Base-by-base conservation (phyloP, 805 yeast genomes). In the Metschnikowia lachancei region DNA sequence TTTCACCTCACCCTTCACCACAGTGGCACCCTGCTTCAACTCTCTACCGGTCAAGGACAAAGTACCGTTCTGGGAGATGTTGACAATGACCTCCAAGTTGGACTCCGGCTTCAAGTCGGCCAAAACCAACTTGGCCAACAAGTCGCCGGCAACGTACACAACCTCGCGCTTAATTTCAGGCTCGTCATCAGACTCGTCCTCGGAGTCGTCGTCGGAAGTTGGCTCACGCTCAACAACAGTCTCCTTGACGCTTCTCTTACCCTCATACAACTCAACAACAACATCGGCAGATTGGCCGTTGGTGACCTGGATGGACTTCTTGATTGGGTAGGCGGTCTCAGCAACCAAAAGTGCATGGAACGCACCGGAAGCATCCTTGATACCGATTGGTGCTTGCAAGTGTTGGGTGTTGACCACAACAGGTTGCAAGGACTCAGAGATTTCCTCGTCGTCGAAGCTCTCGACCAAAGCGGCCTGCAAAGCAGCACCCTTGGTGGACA, bases 401-500 rank as follows among this genome's bases (percentile, higher is more conserved):
- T 94, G 98, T 64, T 88, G 92, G 51, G 96, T 91, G 76, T 86
- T 86, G 57, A 89, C 76, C 51, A 91, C 87, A 49, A 87, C 80
- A 26, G 95, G 94, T 68, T 87, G 86, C 58, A 83, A 73, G 47
- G 94, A 83, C 70, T 89, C 95, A 39, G 76, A 72, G 59, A 84
- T 74, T 69, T 89, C 94, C 52, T 87, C 95, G 43, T 80, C 89
- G 61, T 85, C 94, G 60, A 88, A 95, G 48, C 81, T 74, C 60
- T 85, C 92, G 53, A 85, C 74, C 60, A 92, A 75, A 32, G 95
- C 82, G 42, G 97, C 99, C 77, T 94, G 98, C 65, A 92, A 78
- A 53, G 98, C 97, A 49, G 97, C 95, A 71, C 99, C 99, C 63
- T 95, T 84, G 54, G 95, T 83, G 54, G 85, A 75, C 61, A 90